A percentile compares a stretch with the other conserved stretches of the same genome.
phyloP scores from a whole-genome alignment of 371 early-diverging fungal species.

The Entomophthora muscae region DNA sequence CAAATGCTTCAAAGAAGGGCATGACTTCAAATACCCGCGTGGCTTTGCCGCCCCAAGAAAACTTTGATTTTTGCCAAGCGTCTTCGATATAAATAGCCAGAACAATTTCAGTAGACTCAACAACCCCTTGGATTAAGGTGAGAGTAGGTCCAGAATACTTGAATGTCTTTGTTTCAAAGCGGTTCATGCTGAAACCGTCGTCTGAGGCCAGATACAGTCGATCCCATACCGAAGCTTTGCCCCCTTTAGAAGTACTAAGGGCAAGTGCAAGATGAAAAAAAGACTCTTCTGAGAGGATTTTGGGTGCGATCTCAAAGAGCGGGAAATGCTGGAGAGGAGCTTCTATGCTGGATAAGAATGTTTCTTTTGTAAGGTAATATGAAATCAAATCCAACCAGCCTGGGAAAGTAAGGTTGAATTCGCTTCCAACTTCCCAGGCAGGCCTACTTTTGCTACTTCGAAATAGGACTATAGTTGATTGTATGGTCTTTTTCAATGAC shows the following conservation, averaged over 20 bases:
- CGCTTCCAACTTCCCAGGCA: neutral
- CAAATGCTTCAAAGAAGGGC: slow-evolving; percentile 31
- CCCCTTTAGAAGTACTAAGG: neutral
- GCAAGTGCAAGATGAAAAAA: neutral
- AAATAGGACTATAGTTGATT: neutral
- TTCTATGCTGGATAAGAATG: neutral
- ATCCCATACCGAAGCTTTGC: slow-evolving; percentile 14
- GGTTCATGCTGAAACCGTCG: slow-evolving; percentile 46
- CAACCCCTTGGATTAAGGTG: slow-evolving; percentile 16
- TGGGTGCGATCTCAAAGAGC: neutral
- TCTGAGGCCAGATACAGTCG: slow-evolving; percentile 27
- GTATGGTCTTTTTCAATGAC: neutral
- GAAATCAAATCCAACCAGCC: neutral
- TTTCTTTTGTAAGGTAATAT: neutral
- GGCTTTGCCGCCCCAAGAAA: slow-evolving; percentile 28
- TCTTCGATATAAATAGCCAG: slow-evolving; percentile 32
- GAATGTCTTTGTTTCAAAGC: slow-evolving; percentile 38
- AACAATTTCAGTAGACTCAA: neutral
- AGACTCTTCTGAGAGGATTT: neutral
- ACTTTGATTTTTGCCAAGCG: slow-evolving; percentile 31
- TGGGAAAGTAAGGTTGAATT: neutral
- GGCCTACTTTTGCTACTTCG: neutral
- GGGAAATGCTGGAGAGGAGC: neutral
- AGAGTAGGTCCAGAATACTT: slow-evolving; percentile 44
- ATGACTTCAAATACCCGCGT: slow-evolving; percentile 34